phyloP scores from a whole-genome alignment of 2,329 filamentous ascomycete genomes.

The Apiospora pterosperma region DNA sequence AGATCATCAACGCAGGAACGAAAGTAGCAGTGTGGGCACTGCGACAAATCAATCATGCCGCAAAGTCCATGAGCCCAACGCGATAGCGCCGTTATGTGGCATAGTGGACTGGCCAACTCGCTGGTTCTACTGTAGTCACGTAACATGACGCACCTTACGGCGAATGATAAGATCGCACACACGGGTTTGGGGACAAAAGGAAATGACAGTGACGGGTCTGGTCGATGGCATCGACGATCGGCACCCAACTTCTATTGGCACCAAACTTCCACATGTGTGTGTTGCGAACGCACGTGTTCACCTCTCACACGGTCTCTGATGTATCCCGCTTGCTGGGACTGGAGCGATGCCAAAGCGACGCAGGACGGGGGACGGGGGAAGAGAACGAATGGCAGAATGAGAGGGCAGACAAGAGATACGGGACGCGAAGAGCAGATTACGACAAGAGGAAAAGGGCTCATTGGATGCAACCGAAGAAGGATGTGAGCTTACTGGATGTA shows the following conservation, averaged over 20 bases:
- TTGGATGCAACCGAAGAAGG: not conserved
- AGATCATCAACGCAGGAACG: not conserved
- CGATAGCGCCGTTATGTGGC: not conserved
- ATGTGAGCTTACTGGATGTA: not conserved
- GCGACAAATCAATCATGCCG: not conserved
- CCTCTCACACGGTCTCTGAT: not conserved
- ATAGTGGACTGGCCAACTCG: not conserved
- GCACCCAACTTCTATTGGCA: not conserved
- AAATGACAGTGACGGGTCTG: not conserved
- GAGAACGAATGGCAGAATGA: not conserved
- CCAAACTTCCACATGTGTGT: not conserved
- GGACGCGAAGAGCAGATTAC: not conserved
- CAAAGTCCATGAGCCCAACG: not conserved
- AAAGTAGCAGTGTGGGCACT: not conserved
- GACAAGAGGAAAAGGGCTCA: not conserved
- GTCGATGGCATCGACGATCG: not conserved
- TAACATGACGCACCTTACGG: constrained; percentile 1
- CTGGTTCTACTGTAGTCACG: not conserved
- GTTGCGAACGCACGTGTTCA: not conserved
- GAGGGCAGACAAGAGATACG: not conserved
- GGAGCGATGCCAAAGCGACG: not conserved
- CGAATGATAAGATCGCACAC: not conserved
- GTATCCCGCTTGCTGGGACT: not conserved
- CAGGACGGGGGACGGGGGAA: not conserved
- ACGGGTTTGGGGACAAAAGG: not conserved